Evolutionary conservation across 2,329 filamentous ascomycete genomes (phyloP), one percentile per base, ranked within the genome.

Genomic region (Akanthomyces lecanii): DNA sequence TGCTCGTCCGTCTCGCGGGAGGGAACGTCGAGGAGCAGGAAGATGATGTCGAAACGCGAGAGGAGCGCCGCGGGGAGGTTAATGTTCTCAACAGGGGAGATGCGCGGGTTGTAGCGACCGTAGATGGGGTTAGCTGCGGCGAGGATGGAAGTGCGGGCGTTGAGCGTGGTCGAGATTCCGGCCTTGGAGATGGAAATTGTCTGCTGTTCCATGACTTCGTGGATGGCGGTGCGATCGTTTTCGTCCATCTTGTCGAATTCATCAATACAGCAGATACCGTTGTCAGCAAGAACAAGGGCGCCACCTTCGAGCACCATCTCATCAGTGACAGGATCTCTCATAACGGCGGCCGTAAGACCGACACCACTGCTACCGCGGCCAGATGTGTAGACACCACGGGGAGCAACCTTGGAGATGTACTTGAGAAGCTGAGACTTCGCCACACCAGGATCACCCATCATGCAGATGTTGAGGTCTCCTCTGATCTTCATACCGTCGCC

Each of bases 361-460:
- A 93, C 90, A 72, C 90, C 90, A 74, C 88, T 91, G 78, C 88
- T 91, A 74, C 90, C 90, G 69, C 90, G 89, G 66, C 90, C 90
- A 4, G 89, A 91, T 5, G 90, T 93, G 77, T 93, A 93, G 14
- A 93, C 89, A 70, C 92, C 93, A 66, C 95, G 91, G 65, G 95
- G 95, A 1, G 95, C 94, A 36, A 99, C 95, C 79, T 99, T 98
- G 67, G 92, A 92, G 73, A 99, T 98, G 76, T 99, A 99, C 78
- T 97, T 98, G 68, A 99, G 84, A 68, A 99, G 81, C 80, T 99
- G 95, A 44, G 95, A 99, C 80, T 99, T 99, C 79, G 95, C 95
- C 73, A 99, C 95, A 91, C 95, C 95, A 74, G 95, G 95, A 72
- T 99, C 95, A 83, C 95, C 95, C 95, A 99, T 99, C 72, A 99